phyloP scores from a whole-genome alignment of 139 green algal species.

The Closterium sp. region DNA sequence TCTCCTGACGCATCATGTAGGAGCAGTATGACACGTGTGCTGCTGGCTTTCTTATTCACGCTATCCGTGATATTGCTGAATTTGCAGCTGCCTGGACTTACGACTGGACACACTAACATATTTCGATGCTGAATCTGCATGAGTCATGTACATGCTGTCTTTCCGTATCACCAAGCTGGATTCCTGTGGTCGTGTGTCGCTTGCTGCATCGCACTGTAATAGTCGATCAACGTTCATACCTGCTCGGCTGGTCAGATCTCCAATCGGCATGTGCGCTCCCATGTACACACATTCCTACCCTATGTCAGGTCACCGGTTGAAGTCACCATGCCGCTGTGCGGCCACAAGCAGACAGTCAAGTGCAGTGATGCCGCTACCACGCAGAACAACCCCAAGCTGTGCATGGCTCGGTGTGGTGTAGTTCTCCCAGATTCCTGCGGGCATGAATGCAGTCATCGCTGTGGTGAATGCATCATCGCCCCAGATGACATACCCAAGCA shows the following conservation, averaged over 20 bases:
- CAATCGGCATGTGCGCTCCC: no score
- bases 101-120: no score
- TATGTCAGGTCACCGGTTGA: not conserved
- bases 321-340: not conserved
- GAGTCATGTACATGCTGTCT: no score
- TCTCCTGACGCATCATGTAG: not conserved
- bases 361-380: not conserved
- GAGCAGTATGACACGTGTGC: not conserved
- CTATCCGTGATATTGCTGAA: no score
- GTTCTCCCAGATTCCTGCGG: not conserved
- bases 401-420: not conserved
- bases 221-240: no score
- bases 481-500: not conserved
- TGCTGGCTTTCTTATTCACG: not conserved
- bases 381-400: not conserved
- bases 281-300: no score
- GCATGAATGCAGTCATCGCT: slow-evolving; percentile 1
- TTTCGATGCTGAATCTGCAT: no score
- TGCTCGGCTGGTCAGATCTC: no score
- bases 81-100: no score
- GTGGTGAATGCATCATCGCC: not conserved
- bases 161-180: no score
- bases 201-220: no score
- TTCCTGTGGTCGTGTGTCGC: no score
- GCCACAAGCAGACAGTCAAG: not conserved